Evolutionary conservation across 768 basidiomycete genomes (phyloP), one percentile per base, ranked within the genome.

Genomic region (Termitomyces sp.): DNA sequence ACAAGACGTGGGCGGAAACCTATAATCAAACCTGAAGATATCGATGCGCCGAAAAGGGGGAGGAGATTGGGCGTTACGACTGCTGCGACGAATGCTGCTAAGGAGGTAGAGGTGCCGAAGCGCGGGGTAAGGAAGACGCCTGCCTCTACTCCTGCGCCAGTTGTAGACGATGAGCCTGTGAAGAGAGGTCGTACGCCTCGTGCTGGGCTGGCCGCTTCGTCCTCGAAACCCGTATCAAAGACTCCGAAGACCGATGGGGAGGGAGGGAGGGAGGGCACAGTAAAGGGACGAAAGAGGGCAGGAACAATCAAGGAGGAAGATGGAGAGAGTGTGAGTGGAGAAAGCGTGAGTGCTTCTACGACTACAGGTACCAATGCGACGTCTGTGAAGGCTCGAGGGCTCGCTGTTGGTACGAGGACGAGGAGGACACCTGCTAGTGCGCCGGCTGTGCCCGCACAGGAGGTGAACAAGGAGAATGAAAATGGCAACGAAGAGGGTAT

Each of bases 381-480:
- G 15, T 38, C 53, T 28, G 40, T 68, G 8, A 60, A 61, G 19
- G 60, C 59, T 31, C 50, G 38, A 28, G 38, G 23, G 26, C 23
- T 26, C 5, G 26, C 37, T 50, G 23, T 40, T 40, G 10, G 23
- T 30, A 14, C 50, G 15, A 40, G 50, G n/a, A 51, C n/a, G 38
- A 67, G 64, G 52, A 75, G 70, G 65, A 72, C 69, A 0, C 72
- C 72, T n/a, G 68, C 69, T 10, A 71, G 71, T 26, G 71, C 69
- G 17, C 71, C 74, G 33, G 69, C 68, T 2, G 61, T 60, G 37
- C 63, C 67, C 37, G 11, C 12, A 11, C 62, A 64, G 7, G 66
- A 58, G 8, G 67, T 66, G 5, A 71, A 78, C 53, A 78, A 79
- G 58, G 76, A 78, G 64, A 78, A 78, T 15, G 67, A 51, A 15